Evolutionary conservation across 179 eudicot species (phyloP).

Genomic region (Vitellaria paradoxa): DNA sequence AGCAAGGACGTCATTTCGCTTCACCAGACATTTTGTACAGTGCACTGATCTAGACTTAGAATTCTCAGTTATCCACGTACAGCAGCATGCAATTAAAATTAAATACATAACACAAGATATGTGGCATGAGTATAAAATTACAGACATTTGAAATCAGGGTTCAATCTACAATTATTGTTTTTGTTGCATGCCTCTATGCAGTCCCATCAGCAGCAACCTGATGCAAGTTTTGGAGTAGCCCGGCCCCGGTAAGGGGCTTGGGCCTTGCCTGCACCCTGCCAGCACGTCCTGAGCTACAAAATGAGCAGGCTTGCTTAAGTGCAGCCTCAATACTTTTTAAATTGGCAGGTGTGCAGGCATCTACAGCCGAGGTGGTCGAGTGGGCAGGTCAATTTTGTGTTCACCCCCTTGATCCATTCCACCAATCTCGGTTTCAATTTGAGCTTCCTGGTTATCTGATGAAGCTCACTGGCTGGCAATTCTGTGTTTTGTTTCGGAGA

Average conservation of each 20-base stretch:
- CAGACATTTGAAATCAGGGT: background rate
- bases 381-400: background rate
- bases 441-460: constrained; percentile 24
- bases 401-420: constrained; percentile 12
- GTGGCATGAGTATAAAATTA: too few relatives aligned
- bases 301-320: constrained; percentile 21
- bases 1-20: too few relatives aligned
- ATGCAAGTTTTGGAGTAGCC: constrained; percentile 88
- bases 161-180: background rate
- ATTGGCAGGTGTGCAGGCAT: constrained; percentile 77
- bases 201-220: constrained; percentile 80
- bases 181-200: constrained; percentile 24
- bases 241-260: constrained; percentile 96
- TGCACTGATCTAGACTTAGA: too few relatives aligned
- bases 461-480: constrained; percentile 30
- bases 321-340: constrained; percentile 19
- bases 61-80: too few relatives aligned
- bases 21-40: too few relatives aligned
- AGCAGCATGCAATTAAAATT: too few relatives aligned
- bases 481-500: background rate
- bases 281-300: constrained; percentile 10
- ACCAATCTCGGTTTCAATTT: constrained; percentile 34
- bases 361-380: constrained; percentile 45
- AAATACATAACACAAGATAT: too few relatives aligned
- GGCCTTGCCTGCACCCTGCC: constrained; percentile 95